Evolutionary conservation across 2,329 filamentous ascomycete genomes (phyloP).

Genomic region (Xylariomycetidae sp.): DNA sequence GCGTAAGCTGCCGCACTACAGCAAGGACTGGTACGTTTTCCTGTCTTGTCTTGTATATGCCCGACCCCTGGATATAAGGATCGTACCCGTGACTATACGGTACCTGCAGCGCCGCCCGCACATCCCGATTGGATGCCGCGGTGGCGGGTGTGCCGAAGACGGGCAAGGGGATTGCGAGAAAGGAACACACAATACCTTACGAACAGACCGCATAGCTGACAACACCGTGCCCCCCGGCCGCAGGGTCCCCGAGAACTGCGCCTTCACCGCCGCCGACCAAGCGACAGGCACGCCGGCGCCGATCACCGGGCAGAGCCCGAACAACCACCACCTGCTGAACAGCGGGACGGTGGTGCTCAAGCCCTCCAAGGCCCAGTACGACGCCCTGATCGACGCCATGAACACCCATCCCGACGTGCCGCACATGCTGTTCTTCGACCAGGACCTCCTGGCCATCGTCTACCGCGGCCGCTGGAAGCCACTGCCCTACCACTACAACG

Average conservation of each 20-base stretch:
- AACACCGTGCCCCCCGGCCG: not conserved
- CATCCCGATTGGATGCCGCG: too few relatives aligned
- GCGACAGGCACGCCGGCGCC: conserved; percentile 20
- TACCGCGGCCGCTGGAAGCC: conserved; percentile 22
- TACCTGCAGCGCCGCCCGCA: too few relatives aligned
- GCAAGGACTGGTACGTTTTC: conserved; percentile 24
- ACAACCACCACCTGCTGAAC: conserved; percentile 30
- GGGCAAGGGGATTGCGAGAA: too few relatives aligned
- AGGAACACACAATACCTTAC: too few relatives aligned
- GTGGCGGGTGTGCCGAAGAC: too few relatives aligned
- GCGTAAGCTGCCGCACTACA: conserved; percentile 25
- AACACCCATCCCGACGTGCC: conserved; percentile 25
- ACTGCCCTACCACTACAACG: conserved; percentile 25
- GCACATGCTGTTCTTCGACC: conserved; percentile 25
- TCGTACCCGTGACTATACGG: too few relatives aligned
- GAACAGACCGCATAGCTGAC: too few relatives aligned
- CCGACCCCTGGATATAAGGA: too few relatives aligned
- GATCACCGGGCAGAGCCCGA: conserved; percentile 20
- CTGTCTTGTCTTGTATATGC: too few relatives aligned
- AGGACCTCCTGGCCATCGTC: conserved; percentile 25
- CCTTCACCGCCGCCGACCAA: conserved; percentile 25
- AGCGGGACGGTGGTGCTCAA: conserved; percentile 27
- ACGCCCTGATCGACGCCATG: conserved; percentile 25
- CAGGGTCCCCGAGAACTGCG: conserved; percentile 25
- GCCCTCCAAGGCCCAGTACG: conserved; percentile 23